Conservation (phyloP, 2,329 filamentous ascomycete species). For the Botryosphaeria agaves region DNA sequence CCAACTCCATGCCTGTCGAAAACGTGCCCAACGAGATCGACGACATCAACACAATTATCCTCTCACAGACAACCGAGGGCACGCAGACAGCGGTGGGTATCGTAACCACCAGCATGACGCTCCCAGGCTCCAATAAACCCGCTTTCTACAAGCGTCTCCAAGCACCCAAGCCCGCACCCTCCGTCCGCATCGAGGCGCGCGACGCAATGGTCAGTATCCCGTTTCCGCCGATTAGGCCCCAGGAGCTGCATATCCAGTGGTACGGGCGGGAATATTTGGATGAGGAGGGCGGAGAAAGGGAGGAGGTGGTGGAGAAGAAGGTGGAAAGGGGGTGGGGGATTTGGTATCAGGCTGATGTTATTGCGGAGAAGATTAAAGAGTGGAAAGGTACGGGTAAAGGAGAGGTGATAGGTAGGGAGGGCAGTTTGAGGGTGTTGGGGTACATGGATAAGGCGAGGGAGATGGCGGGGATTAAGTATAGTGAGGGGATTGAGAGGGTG, state of each 20-base stretch:
- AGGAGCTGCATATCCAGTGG: constrained; percentile 11
- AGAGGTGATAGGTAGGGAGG: constrained; percentile 7
- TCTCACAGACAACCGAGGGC: constrained; percentile 8
- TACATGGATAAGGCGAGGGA: constrained; percentile 9
- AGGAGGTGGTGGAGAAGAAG: constrained; percentile 10
- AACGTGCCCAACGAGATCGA: constrained; percentile 11
- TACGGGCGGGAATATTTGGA: constrained; percentile 9
- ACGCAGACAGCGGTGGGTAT: constrained; percentile 6
- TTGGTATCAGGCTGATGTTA: constrained; percentile 15
- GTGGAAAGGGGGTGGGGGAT: constrained; percentile 12
- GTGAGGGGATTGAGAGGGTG: background rate
- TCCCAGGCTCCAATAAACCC: constrained; percentile 9
- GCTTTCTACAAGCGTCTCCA: constrained; percentile 8
- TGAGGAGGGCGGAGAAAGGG: constrained; percentile 10
- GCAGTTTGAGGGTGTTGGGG: constrained; percentile 7
- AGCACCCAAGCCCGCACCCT: constrained; percentile 8
- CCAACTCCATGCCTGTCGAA: constrained; percentile 7
- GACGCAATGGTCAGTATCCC: constrained; percentile 12
- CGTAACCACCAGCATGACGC: constrained; percentile 10
- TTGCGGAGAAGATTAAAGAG: constrained; percentile 7
- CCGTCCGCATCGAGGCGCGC: constrained; percentile 10
- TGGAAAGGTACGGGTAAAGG: constrained; percentile 1
- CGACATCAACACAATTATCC: constrained; percentile 12
- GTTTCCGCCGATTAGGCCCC: constrained; percentile 11
- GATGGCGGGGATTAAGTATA: constrained; percentile 8